Evolutionary conservation across 306 rosid species (phyloP).

Genomic region (Notholithocarpus densiflorus): DNA sequence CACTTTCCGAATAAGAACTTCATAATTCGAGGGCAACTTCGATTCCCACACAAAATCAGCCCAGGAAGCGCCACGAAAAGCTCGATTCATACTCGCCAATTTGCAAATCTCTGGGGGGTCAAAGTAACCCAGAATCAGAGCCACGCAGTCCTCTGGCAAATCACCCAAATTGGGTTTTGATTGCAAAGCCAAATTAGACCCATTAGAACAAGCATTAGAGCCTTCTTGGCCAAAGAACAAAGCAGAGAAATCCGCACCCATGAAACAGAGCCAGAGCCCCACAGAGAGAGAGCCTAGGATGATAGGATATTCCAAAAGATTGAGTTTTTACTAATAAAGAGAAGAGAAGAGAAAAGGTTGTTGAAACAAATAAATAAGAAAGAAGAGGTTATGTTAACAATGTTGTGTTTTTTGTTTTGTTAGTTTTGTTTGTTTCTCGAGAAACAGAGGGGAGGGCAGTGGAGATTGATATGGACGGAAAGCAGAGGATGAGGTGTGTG

Average conservation of each 20-base stretch:
- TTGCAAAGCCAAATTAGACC: conserved; percentile 28
- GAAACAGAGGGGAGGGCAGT: conserved; percentile 42
- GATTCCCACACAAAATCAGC: conserved; percentile 96
- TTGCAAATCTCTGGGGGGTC: conserved; percentile 79
- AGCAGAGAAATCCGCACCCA: conserved; percentile 32
- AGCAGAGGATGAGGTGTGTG: not conserved
- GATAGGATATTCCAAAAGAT: not conserved
- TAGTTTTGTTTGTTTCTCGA: conserved; percentile 35
- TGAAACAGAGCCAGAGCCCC: conserved; percentile 1
- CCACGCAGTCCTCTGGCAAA: conserved; percentile 77
- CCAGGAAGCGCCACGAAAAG: conserved; percentile 78
- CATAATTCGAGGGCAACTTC: conserved; percentile 68
- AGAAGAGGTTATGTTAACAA: not conserved
- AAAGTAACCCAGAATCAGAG: conserved; percentile 55
- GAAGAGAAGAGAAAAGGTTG: not conserved
- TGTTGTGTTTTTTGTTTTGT: conserved; percentile 5
- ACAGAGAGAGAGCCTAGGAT: not conserved
- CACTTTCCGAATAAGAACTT: conserved; percentile 32
- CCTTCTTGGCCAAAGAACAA: not conserved
- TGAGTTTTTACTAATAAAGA: not conserved
- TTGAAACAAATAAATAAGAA: not conserved
- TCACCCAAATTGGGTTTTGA: conserved; percentile 53
- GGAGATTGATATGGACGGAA: conserved; percentile 33
- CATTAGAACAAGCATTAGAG: conserved; percentile 16
- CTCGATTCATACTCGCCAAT: conserved; percentile 62